phyloP scores from a whole-genome alignment of 345 rosid genomes.

The Orychophragmus violaceus region DNA sequence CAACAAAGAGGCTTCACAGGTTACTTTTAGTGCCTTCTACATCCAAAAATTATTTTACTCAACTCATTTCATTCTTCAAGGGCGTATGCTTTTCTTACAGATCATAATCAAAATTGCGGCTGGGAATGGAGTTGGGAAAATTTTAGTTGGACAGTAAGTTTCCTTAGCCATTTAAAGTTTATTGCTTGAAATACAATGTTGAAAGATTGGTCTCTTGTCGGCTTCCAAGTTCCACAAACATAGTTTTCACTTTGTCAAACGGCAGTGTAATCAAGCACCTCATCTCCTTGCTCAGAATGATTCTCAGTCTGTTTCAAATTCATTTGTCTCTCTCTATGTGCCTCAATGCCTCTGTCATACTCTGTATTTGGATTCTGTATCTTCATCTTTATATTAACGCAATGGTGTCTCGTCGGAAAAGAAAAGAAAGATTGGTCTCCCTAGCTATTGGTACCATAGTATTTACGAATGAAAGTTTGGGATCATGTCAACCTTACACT shows the following conservation, averaged over 20 bases:
- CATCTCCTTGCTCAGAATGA: too few species aligned
- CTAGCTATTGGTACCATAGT: background rate
- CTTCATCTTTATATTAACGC: too few species aligned
- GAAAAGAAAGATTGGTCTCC: background rate
- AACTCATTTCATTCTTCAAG: background rate
- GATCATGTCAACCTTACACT: background rate
- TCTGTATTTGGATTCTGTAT: too few species aligned
- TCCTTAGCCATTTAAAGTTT: background rate
- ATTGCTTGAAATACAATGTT: background rate
- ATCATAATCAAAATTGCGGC: constrained; percentile 89
- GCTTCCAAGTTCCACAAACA: too few species aligned
- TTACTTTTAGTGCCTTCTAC: constrained; percentile 3
- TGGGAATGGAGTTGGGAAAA: constrained; percentile 82
- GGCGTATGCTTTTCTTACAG: constrained; percentile 38
- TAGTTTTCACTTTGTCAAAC: too few species aligned
- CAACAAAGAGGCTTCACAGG: constrained; percentile 86
- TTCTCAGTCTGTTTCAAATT: too few species aligned
- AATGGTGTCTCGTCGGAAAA: too few species aligned
- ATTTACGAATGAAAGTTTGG: background rate
- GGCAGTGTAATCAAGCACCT: too few species aligned
- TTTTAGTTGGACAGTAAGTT: constrained; percentile 79
- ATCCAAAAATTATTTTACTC: background rate
- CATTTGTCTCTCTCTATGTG: too few species aligned
- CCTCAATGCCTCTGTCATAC: too few species aligned
- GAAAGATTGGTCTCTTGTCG: background rate